A percentile compares a stretch with the other conserved stretches of the same genome.
phyloP scores from a whole-genome alignment of 2,329 filamentous ascomycete genomes.

The Chrysoporthe deuterocubensis region DNA sequence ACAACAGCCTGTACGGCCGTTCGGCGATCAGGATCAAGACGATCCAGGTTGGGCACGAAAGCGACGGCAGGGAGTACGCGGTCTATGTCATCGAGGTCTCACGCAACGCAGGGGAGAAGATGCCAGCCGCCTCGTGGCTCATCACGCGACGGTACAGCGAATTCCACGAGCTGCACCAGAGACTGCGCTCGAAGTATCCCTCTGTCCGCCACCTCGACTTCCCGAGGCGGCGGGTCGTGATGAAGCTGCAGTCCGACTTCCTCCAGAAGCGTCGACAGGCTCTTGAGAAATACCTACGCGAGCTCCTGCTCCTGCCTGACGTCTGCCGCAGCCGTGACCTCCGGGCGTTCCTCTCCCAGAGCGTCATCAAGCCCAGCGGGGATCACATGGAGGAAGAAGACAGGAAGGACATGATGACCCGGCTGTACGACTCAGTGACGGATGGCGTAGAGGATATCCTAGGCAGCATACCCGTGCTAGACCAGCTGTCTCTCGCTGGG shows the following conservation, averaged over 20 bases:
- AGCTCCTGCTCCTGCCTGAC: slow-evolving; percentile 83
- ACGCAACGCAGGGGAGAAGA: slow-evolving; percentile 88
- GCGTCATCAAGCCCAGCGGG: slow-evolving; percentile 70
- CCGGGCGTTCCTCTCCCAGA: slow-evolving; percentile 89
- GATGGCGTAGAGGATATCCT: slow-evolving; percentile 98
- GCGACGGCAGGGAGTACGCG: slow-evolving; percentile 91
- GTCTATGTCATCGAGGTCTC: slow-evolving; percentile 93
- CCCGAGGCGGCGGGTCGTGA: slow-evolving; percentile 86
- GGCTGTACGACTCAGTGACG: slow-evolving; percentile 94
- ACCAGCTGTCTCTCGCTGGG: slow-evolving; percentile 89
- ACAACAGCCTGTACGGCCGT: slow-evolving; percentile 93
- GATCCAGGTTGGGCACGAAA: slow-evolving; percentile 88
- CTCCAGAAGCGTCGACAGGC: slow-evolving; percentile 84
- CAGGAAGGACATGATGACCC: slow-evolving; percentile 86
- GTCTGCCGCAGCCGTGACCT: slow-evolving; percentile 93
- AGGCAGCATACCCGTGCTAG: slow-evolving; percentile 92
- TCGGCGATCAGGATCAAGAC: slow-evolving; percentile 89
- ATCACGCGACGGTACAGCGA: slow-evolving; percentile 94
- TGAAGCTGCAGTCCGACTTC: slow-evolving; percentile 97
- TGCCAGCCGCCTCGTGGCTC: slow-evolving; percentile 94
- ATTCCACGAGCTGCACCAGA: slow-evolving; percentile 94
- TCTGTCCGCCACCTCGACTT: slow-evolving; percentile 91
- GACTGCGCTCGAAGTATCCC: slow-evolving; percentile 80
- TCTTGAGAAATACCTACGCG: slow-evolving; percentile 82
- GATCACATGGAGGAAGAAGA: slow-evolving; percentile 62